These are phyloP conservation scores for Venturia asperata DNA, from an alignment of 2,329 filamentous ascomycete species.

Conservation along the genomic window DNA sequence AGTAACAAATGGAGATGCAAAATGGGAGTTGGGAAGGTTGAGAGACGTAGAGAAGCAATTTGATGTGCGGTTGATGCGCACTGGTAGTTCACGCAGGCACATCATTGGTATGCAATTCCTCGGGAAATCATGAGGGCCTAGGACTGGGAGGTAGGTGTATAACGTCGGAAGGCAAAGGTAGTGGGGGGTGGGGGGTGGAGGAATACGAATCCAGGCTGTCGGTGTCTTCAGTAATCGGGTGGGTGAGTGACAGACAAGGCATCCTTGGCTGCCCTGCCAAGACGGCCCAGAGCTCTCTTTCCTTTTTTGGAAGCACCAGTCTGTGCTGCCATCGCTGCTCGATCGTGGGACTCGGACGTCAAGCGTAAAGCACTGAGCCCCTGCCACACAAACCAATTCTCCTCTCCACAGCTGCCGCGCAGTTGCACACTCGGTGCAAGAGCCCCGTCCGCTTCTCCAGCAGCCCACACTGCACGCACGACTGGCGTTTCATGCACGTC, in stretches of 20 bases:
- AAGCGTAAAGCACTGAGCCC: background rate
- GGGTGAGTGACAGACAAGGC: background rate
- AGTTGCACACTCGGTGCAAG: background rate
- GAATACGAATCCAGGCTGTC: background rate
- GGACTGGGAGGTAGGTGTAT: too few relatives aligned
- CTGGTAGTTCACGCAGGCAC: background rate
- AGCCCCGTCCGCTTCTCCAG: background rate
- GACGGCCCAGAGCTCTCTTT: background rate
- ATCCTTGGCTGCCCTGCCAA: background rate
- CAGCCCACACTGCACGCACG: background rate
- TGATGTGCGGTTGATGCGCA: background rate
- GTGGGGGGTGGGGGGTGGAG: background rate
- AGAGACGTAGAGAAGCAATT: background rate
- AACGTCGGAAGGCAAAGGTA: background rate
- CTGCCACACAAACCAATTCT: background rate
- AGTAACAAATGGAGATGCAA: background rate
- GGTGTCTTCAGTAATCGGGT: background rate
- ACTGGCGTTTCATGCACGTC: background rate
- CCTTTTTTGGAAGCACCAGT: background rate
- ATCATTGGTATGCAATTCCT: background rate
- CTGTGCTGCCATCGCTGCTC: background rate
- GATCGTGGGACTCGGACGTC: background rate
- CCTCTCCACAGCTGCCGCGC: background rate
- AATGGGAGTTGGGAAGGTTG: background rate
- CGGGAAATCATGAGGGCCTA: background rate